These are phyloP conservation scores for Prunus armeniaca DNA, from an alignment of 306 rosid species.

Conservation along the genomic window DNA sequence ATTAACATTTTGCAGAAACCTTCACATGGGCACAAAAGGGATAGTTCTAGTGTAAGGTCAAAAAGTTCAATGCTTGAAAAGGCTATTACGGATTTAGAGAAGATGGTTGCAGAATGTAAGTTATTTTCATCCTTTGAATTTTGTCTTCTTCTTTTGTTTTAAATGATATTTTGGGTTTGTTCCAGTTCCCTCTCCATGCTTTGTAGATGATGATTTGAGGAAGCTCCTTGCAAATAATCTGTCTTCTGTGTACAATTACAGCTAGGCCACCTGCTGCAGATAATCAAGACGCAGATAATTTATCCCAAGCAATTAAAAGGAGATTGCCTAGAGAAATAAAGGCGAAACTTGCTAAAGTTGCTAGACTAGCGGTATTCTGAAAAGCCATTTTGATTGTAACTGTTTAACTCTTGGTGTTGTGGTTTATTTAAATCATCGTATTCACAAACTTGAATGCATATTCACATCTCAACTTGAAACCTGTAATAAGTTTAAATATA, in stretches of 20 bases:
- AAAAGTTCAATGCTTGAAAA: conserved; percentile 84
- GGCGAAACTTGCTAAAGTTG: conserved; percentile 96
- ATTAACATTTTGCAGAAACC: conserved; percentile 58
- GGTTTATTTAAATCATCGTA: not conserved
- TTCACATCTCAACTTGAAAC: not conserved
- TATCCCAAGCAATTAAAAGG: conserved; percentile 81
- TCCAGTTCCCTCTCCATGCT: conserved; percentile 8
- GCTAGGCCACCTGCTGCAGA: conserved; percentile 92
- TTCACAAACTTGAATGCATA: not conserved
- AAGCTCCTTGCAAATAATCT: conserved; percentile 23
- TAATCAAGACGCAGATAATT: conserved; percentile 72
- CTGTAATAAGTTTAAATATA: not conserved
- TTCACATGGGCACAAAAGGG: conserved; percentile 60
- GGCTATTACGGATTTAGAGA: conserved; percentile 88
- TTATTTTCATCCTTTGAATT: conserved; percentile 19
- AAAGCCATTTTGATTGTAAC: conserved; percentile 10
- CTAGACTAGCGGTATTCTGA: conserved; percentile 79
- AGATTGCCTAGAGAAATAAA: conserved; percentile 97
- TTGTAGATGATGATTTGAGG: conserved; percentile 13
- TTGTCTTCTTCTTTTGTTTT: conserved; percentile 9
- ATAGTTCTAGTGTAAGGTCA: conserved; percentile 76
- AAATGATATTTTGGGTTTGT: not conserved
- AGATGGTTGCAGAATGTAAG: conserved; percentile 98
- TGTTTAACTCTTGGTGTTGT: conserved; percentile 20
- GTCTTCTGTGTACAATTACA: conserved; percentile 37